A percentile compares a stretch with the other conserved stretches of the same genome.
Evolutionary conservation across 2,329 filamentous ascomycete genomes (phyloP).

Genomic region (Beauveria australis): DNA sequence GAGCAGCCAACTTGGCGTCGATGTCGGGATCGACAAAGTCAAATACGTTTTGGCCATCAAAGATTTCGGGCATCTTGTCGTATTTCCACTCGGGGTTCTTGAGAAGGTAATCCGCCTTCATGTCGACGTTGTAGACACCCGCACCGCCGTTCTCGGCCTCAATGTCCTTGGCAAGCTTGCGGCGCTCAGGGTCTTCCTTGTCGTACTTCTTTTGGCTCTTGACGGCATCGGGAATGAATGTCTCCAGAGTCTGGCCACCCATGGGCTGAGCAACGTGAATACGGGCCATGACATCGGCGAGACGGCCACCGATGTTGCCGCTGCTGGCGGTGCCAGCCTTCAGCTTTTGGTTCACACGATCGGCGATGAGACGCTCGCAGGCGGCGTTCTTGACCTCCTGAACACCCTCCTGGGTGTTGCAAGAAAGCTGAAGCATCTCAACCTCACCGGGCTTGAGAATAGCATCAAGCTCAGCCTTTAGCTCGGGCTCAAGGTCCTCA

Average conservation of each 20-base stretch:
- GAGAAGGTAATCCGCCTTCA: slow-evolving; percentile 81
- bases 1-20: slow-evolving; percentile 78
- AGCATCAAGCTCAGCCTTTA: slow-evolving; percentile 67
- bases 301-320: slow-evolving; percentile 68
- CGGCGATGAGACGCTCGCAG: slow-evolving; percentile 86
- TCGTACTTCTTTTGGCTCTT: slow-evolving; percentile 82
- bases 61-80: slow-evolving; percentile 89
- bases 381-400: slow-evolving; percentile 92
- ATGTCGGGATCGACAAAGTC: slow-evolving; percentile 98
- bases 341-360: slow-evolving; percentile 90
- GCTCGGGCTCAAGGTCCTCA: slow-evolving; percentile 75
- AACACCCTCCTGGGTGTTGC: slow-evolving; percentile 89
- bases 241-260: slow-evolving; percentile 67
- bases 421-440: slow-evolving; percentile 87
- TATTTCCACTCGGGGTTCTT: slow-evolving; percentile 90
- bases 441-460: slow-evolving; percentile 83
- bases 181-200: slow-evolving; percentile 78
- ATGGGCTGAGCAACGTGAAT: slow-evolving; percentile 97
- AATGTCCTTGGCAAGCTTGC: slow-evolving; percentile 72
- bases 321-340: slow-evolving; percentile 78
- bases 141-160: slow-evolving; percentile 90
- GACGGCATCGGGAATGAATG: slow-evolving; percentile 80
- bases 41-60: slow-evolving; percentile 94
- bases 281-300: slow-evolving; percentile 83
- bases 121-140: slow-evolving; percentile 90